Base-by-base conservation (phyloP, 192 early-diverging fungal species). In the Coemansia sp. region DNA sequence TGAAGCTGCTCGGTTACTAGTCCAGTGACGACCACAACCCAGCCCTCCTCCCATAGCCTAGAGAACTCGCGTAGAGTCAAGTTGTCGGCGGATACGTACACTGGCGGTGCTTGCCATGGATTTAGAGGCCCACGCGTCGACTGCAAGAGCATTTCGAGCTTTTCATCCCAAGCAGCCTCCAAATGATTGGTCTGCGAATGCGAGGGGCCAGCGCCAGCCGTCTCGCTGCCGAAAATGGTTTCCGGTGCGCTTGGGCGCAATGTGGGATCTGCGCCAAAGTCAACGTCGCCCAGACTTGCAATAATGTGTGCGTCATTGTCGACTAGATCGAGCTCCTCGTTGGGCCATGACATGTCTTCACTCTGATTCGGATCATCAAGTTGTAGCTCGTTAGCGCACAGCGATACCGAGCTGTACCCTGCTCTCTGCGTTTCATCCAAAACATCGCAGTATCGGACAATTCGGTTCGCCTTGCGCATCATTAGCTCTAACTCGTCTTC, bases 401-500 rank as follows among this genome's bases (percentile, higher is more conserved):
- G 66, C n/a, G 76, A 78, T 17, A 78, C 73, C 8, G 76, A 60
- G 63, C 70, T 78, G 53, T 78, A 78, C 17, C 70, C 63, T 6
- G 67, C 44, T 2, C 66, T 70, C 70, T 73, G 66, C 2, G 62
- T 73, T 31, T 69, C 60, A 45, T 78, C 76, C 48, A 78, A 57
- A 33, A 62, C 19, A 29, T 78, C 67, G 63, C 70, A 78, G 13
- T 78, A 78, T 27, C 68, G 57, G 8, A 73, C 76, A 33, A 78
- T 66, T 34, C 64, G 56, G 66, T 78, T 78, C 16, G 64, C 71
- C 60, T 78, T 78, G 57, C 65, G 53, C 60, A 78, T 42, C 76
- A 78, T 78, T 67, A 78, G 61, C 50, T 73, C 76, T 16, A 78
- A 59, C 67, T 78, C 76, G 48, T 21, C 57, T n/a, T 72, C 67